phyloP scores from a whole-genome alignment of 306 rosid species.

The Casuarina cunninghamiana region DNA sequence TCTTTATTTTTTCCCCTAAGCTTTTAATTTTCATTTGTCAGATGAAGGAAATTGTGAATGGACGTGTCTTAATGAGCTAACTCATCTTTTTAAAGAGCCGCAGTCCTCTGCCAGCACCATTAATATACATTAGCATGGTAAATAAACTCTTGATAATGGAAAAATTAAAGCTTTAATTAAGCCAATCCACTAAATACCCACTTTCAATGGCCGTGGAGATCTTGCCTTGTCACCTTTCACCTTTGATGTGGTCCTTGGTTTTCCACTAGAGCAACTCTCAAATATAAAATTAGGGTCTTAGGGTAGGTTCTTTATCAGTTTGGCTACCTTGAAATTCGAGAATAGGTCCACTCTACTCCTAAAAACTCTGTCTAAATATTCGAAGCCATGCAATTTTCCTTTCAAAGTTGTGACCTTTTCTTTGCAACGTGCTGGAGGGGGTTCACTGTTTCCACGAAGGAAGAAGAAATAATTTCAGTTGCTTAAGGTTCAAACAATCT shows the following conservation, averaged over 20 bases:
- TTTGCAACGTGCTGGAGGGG: neutral
- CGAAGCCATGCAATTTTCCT: too few species aligned
- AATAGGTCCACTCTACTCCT: neutral
- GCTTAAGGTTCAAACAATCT: too few species aligned
- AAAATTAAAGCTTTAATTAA: too few species aligned
- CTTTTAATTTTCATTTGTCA: neutral
- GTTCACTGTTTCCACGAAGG: neutral
- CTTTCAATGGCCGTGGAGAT: conserved; percentile 15
- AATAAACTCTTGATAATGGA: too few species aligned
- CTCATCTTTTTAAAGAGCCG: conserved; percentile 4
- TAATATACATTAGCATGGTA: too few species aligned
- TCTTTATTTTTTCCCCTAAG: neutral
- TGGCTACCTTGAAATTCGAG: too few species aligned
- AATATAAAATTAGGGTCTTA: neutral
- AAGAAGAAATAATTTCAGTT: neutral
- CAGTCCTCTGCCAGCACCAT: too few species aligned
- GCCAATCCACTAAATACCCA: conserved; percentile 31
- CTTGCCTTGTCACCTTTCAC: conserved; percentile 18
- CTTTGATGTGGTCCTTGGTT: conserved; percentile 23
- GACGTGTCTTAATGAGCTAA: conserved; percentile 24
- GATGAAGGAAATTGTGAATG: conserved; percentile 33
- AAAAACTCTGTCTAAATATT: neutral
- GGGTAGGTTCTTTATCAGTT: too few species aligned
- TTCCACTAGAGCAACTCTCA: conserved; percentile 16
- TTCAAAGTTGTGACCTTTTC: neutral